A percentile compares a stretch with the other conserved stretches of the same genome.
These are phyloP conservation scores for Penicillium aurantiogriseum DNA, from an alignment of 2,329 filamentous ascomycete genomes.

Conservation along the genomic window DNA sequence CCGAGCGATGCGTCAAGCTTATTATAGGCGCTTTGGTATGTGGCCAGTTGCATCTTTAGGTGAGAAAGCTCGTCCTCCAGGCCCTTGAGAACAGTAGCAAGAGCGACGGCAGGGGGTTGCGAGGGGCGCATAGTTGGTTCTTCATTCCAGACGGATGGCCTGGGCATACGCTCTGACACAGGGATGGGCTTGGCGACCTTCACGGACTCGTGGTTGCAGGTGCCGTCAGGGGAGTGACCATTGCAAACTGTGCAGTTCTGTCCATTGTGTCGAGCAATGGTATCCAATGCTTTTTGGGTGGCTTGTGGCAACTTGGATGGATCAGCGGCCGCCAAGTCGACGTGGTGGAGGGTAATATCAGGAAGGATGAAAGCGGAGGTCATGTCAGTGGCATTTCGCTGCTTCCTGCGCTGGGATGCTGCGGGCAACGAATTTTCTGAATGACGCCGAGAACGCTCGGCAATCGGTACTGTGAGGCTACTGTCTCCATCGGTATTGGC, in stretches of 20 bases:
- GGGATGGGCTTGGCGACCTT: slow-evolving; percentile 52
- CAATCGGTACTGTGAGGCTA: slow-evolving; percentile 29
- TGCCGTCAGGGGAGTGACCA: slow-evolving; percentile 35
- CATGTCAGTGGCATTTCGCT: slow-evolving; percentile 53
- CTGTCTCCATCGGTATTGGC: slow-evolving; percentile 30
- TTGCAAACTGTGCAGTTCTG: slow-evolving; percentile 59
- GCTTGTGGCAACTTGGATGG: slow-evolving; percentile 38
- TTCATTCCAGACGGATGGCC: slow-evolving; percentile 47
- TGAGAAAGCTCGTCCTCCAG: slow-evolving; percentile 77
- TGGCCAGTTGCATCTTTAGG: slow-evolving; percentile 66
- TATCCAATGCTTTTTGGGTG: slow-evolving; percentile 43
- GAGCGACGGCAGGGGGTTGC: slow-evolving; percentile 67
- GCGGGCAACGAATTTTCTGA: slow-evolving; percentile 50
- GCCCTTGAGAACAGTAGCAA: slow-evolving; percentile 79
- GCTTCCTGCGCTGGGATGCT: slow-evolving; percentile 51
- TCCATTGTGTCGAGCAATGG: slow-evolving; percentile 50
- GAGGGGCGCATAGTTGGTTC: slow-evolving; percentile 61
- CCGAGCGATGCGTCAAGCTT: slow-evolving; percentile 65
- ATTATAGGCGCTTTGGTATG: slow-evolving; percentile 63
- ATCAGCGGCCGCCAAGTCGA: slow-evolving; percentile 29
- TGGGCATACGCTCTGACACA: slow-evolving; percentile 50
- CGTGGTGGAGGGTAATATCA: slow-evolving; percentile 56
- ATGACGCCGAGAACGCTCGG: slow-evolving; percentile 37
- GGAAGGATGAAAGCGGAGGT: slow-evolving; percentile 65
- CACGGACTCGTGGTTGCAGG: slow-evolving; percentile 37